These are phyloP conservation scores for Pseudomassariella vexata DNA, from an alignment of 2,329 filamentous ascomycete species.

Conservation along the genomic window DNA sequence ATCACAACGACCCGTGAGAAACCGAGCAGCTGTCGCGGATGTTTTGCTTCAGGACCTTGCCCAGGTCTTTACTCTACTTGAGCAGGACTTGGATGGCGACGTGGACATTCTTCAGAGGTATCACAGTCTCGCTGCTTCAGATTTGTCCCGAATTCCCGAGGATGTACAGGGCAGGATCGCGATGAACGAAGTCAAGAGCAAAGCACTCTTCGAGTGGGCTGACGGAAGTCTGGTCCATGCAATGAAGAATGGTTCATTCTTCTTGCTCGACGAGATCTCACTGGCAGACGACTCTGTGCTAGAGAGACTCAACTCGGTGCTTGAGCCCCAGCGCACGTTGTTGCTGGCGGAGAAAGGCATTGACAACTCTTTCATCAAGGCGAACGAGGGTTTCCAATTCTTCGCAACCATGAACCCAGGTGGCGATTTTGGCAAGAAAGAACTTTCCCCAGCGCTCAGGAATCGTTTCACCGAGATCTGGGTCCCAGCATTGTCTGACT, in stretches of 20 bases:
- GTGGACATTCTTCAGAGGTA: conserved; percentile 57
- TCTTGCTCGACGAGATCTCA: conserved; percentile 95
- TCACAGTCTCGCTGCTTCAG: conserved; percentile 40
- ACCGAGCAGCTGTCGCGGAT: conserved; percentile 68
- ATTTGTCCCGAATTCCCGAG: conserved; percentile 39
- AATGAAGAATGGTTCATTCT: conserved; percentile 85
- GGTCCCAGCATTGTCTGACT: conserved; percentile 83
- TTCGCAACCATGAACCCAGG: conserved; percentile 99
- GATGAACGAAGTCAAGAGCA: conserved; percentile 55
- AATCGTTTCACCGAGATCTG: conserved; percentile 99
- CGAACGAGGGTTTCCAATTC: conserved; percentile 80
- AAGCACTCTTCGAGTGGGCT: conserved; percentile 91
- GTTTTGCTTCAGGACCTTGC: conserved; percentile 58
- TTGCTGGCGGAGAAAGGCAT: conserved; percentile 91
- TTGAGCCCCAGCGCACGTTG: conserved; percentile 81
- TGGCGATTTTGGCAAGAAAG: conserved; percentile 96
- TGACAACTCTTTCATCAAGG: conserved; percentile 73
- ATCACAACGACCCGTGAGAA: conserved; percentile 85
- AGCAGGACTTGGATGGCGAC: conserved; percentile 32
- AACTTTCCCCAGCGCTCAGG: conserved; percentile 87
- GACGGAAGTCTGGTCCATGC: conserved; percentile 91
- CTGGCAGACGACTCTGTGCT: conserved; percentile 95
- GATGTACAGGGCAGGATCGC: conserved; percentile 41
- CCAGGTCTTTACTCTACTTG: conserved; percentile 34
- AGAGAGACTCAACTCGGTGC: conserved; percentile 90